phyloP scores from a whole-genome alignment of 768 basidiomycete genomes.

The Tulasnella sp. region DNA sequence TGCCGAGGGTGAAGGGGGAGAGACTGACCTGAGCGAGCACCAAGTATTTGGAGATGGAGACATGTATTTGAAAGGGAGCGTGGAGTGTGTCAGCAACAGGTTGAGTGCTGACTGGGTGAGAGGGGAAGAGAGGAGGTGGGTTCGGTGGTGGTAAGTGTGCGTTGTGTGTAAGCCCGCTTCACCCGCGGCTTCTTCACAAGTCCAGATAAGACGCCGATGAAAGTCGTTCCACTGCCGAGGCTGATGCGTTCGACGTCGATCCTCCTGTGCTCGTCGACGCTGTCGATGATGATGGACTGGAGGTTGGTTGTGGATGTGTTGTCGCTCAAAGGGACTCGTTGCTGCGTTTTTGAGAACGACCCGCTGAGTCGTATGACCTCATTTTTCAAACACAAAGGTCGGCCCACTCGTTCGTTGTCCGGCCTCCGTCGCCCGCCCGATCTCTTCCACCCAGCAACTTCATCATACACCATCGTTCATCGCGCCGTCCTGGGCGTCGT shows the following conservation, averaged over 20 bases:
- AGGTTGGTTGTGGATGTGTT: background rate
- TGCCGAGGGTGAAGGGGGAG: background rate
- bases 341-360: background rate
- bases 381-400: background rate
- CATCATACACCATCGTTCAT: background rate
- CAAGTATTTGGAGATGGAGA: background rate
- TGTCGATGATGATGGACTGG: background rate
- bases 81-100: background rate
- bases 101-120: background rate
- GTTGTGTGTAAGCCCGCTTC: background rate
- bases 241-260: background rate
- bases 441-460: background rate
- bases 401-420: background rate
- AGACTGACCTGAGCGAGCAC: conserved; percentile 4
- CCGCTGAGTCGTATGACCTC: background rate
- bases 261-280: background rate
- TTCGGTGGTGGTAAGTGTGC: background rate
- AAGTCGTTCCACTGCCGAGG: background rate
- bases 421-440: background rate
- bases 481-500: background rate
- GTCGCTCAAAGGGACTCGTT: background rate
- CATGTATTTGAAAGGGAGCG: background rate
- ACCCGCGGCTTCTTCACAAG: background rate
- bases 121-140: background rate
- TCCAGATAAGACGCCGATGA: background rate